These are phyloP conservation scores for Gomphus bonarii DNA, from an alignment of 1,284 basidiomycete genomes.

Conservation along the genomic window DNA sequence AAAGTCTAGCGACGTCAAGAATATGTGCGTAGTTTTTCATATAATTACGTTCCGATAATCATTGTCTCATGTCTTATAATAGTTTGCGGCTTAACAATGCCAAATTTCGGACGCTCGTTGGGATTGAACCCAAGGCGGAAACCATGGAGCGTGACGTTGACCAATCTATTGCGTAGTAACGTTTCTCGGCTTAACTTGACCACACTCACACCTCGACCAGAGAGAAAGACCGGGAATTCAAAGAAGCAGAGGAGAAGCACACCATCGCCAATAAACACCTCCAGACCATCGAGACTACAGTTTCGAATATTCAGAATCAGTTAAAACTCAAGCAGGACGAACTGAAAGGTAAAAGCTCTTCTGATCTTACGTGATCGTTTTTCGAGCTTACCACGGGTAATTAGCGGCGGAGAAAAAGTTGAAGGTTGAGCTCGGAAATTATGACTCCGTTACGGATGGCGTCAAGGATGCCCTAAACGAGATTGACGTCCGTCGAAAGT, in stretches of 20 bases:
- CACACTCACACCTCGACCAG: conserved; percentile 26
- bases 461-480: conserved; percentile 46
- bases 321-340: conserved; percentile 57
- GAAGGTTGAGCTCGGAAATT: conserved; percentile 31
- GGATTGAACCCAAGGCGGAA: conserved; percentile 45
- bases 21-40: conserved; percentile 42
- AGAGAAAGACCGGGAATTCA: conserved; percentile 54
- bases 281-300: conserved; percentile 50
- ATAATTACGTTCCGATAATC: neutral
- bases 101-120: conserved; percentile 57
- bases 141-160: conserved; percentile 69
- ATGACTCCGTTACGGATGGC: conserved; percentile 39
- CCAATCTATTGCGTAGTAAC: conserved; percentile 42
- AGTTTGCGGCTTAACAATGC: conserved; percentile 54
- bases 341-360: conserved; percentile 39
- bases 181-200: neutral
- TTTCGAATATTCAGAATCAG: conserved; percentile 48
- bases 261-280: conserved; percentile 42
- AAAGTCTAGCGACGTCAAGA: conserved; percentile 56
- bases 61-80: neutral
- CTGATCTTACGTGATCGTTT: neutral
- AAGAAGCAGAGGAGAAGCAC: conserved; percentile 42
- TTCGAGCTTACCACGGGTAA: neutral
- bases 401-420: conserved; percentile 49
- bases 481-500: conserved; percentile 48